phyloP scores from a whole-genome alignment of 306 rosid genomes.

The Cicer bijugum region DNA sequence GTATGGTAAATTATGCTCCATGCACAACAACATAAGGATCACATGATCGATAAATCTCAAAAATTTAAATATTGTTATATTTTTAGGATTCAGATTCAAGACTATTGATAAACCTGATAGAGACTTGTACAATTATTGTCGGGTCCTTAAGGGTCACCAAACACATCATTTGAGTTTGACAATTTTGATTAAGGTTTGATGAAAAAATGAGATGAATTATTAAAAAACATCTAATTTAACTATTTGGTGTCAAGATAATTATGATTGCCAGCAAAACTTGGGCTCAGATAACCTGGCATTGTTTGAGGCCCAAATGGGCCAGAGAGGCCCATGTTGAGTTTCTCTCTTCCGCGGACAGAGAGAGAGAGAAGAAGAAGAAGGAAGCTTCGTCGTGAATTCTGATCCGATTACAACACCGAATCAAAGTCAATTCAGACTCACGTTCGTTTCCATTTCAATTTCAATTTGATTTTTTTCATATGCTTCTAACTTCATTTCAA shows the following conservation, averaged over 20 bases:
- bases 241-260: not conserved
- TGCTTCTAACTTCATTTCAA: not conserved
- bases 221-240: not conserved
- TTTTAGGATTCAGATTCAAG: too few relatives aligned
- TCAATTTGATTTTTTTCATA: too few relatives aligned
- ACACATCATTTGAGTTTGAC: not conserved
- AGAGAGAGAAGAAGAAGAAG: slow-evolving; percentile 1
- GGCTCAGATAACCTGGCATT: not conserved
- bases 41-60: too few relatives aligned
- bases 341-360: not conserved
- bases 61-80: too few relatives aligned
- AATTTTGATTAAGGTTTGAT: not conserved
- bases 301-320: not conserved
- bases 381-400: slow-evolving; percentile 10
- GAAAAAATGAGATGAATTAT: not conserved
- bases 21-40: too few relatives aligned
- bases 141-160: too few relatives aligned
- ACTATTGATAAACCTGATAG: too few relatives aligned
- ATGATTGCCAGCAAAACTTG: not conserved
- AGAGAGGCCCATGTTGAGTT: slow-evolving; percentile 28
- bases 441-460: not conserved
- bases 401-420: not conserved
- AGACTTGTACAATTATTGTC: too few relatives aligned
- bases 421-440: slow-evolving; percentile 27
- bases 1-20: not conserved